A percentile compares a stretch with the other conserved stretches of the same genome.
Evolutionary conservation across 345 rosid species (phyloP).

Genomic region (Erysimum cheiranthoides): DNA sequence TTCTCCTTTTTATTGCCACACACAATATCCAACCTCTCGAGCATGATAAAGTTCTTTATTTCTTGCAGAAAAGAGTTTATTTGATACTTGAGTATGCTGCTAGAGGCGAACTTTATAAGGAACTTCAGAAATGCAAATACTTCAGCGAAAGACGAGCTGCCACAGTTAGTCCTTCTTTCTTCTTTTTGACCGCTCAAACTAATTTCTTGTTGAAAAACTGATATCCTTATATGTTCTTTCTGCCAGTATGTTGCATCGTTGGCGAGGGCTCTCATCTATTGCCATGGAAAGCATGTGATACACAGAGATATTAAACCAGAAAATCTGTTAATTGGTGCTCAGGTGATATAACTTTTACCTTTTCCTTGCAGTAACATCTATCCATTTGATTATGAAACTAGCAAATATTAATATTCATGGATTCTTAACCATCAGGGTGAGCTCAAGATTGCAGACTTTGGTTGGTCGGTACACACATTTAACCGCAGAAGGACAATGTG

Average conservation of each 20-base stretch:
- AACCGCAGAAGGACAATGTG: constrained; percentile 98
- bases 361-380: neutral
- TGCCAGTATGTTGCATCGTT: constrained; percentile 93
- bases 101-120: constrained; percentile 93
- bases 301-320: constrained; percentile 99
- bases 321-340: constrained; percentile 83
- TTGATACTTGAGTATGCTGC: constrained; percentile 95
- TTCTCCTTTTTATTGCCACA: neutral
- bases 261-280: constrained; percentile 96
- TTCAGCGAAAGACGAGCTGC: constrained; percentile 97
- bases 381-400: constrained; percentile 10
- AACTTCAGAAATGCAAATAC: constrained; percentile 91
- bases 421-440: constrained; percentile 69
- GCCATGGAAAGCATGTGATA: constrained; percentile 98
- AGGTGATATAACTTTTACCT: constrained; percentile 54
- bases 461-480: constrained; percentile 99
- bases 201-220: neutral
- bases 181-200: neutral
- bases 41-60: constrained; percentile 2
- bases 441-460: constrained; percentile 98
- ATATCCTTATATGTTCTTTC: neutral
- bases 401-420: neutral
- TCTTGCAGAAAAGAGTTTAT: constrained; percentile 87
- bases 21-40: neutral
- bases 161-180: constrained; percentile 64